phyloP scores from a whole-genome alignment of 1,284 basidiomycete species.

The Ceratobasidium sp. region DNA sequence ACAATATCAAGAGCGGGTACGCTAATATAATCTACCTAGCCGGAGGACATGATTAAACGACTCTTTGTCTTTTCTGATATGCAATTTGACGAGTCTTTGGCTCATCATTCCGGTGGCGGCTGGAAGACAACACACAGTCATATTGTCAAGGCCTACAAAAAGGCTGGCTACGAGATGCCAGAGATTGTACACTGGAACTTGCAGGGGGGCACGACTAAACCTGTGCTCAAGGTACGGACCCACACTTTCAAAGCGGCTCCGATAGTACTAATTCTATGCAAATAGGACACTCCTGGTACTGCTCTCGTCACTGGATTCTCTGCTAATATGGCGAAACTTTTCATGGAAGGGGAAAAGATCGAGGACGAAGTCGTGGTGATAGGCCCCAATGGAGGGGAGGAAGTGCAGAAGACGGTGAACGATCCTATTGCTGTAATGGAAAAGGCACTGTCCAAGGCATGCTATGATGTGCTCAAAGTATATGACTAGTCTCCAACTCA shows the following conservation, averaged over 20 bases:
- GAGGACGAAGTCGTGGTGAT: constrained; percentile 51
- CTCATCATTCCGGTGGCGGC: constrained; percentile 2
- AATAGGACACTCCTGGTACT: constrained; percentile 61
- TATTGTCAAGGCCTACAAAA: constrained; percentile 65
- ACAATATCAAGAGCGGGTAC: too few species aligned
- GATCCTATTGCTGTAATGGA: constrained; percentile 60
- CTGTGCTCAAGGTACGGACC: neutral
- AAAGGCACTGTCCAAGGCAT: constrained; percentile 64
- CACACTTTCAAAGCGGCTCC: neutral
- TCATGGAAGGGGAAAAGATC: constrained; percentile 65
- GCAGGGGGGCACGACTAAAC: neutral
- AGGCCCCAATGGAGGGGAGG: constrained; percentile 56
- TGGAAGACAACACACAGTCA: constrained; percentile 73
- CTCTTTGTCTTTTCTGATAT: constrained; percentile 81
- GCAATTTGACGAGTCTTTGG: constrained; percentile 70
- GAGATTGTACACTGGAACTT: constrained; percentile 60
- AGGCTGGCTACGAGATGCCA: constrained; percentile 74
- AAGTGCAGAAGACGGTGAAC: constrained; percentile 52
- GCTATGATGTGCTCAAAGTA: constrained; percentile 59
- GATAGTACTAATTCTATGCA: neutral
- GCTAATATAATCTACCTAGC: neutral
- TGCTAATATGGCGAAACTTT: constrained; percentile 74
- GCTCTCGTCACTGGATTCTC: constrained; percentile 77
- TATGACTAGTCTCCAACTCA: constrained; percentile 50
- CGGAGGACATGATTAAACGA: constrained; percentile 74